These are phyloP conservation scores for Salvia splendens DNA, from an alignment of 257 asterid genomes.

Conservation along the genomic window DNA sequence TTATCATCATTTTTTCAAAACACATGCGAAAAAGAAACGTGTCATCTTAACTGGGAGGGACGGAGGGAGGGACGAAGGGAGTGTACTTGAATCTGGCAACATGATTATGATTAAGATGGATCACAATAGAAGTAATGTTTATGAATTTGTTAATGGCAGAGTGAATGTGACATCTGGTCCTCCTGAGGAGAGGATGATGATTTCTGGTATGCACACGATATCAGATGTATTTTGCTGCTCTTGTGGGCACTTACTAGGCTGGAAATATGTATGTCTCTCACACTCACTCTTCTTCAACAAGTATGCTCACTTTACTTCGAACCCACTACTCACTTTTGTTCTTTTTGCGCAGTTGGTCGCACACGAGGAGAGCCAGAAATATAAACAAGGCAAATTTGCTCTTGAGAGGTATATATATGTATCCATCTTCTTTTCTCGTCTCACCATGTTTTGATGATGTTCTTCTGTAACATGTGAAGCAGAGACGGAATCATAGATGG, in stretches of 20 bases:
- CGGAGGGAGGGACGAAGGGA: too few relatives aligned
- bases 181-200: constrained; percentile 76
- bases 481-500: constrained; percentile 65
- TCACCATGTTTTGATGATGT: not conserved
- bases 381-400: constrained; percentile 79
- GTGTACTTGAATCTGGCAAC: too few relatives aligned
- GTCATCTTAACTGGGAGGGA: too few relatives aligned
- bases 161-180: constrained; percentile 66
- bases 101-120: not conserved
- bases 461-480: constrained; percentile 23
- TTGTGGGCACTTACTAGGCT: constrained; percentile 79
- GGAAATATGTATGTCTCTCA: constrained; percentile 71
- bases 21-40: too few relatives aligned
- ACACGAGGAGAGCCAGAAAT: constrained; percentile 68
- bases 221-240: constrained; percentile 77
- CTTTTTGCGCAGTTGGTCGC: constrained; percentile 53
- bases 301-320: not conserved
- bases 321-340: not conserved
- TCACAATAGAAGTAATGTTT: not conserved
- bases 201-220: constrained; percentile 76
- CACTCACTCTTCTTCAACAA: too few relatives aligned
- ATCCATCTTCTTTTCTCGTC: not conserved
- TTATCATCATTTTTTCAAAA: too few relatives aligned
- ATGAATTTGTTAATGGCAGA: constrained; percentile 36
- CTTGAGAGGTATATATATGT: constrained; percentile 59